phyloP scores from a whole-genome alignment of 2,329 filamentous ascomycete genomes.

The Cyphellophora europaea region DNA sequence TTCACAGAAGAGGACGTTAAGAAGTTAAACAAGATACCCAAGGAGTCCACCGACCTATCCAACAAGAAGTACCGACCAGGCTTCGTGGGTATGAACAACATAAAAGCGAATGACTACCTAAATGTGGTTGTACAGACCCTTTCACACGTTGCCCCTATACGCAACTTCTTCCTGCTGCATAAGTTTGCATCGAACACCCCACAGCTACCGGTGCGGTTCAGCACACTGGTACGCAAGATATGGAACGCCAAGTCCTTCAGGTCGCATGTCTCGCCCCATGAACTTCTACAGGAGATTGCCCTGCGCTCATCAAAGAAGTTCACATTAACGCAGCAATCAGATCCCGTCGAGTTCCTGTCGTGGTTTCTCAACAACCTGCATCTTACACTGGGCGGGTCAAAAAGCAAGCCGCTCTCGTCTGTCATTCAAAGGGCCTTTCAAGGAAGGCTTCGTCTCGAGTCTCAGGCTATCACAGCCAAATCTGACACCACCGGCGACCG shows the following conservation, averaged over 20 bases:
- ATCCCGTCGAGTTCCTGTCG: constrained; percentile 90
- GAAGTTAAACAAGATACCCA: constrained; percentile 59
- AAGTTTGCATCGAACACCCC: constrained; percentile 59
- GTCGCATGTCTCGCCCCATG: constrained; percentile 91
- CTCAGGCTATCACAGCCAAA: constrained; percentile 84
- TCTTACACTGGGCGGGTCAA: constrained; percentile 79
- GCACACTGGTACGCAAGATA: constrained; percentile 86
- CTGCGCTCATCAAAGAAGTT: constrained; percentile 87
- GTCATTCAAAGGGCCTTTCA: constrained; percentile 92
- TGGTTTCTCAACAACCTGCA: constrained; percentile 98
- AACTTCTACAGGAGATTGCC: constrained; percentile 89
- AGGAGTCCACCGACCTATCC: constrained; percentile 61
- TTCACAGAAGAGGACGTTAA: constrained; percentile 74
- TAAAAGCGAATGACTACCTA: constrained; percentile 98
- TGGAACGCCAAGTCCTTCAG: constrained; percentile 98
- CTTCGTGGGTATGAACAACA: constrained; percentile 99
- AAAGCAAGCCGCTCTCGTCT: constrained; percentile 71
- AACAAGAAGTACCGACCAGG: constrained; percentile 81
- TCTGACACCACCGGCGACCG: constrained; percentile 73
- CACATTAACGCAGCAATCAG: constrained; percentile 79
- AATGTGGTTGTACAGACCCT: constrained; percentile 91
- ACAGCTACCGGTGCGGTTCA: constrained; percentile 80
- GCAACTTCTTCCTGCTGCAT: constrained; percentile 87
- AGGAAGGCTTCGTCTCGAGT: constrained; percentile 83
- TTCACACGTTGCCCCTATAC: constrained; percentile 77